Conservation (phyloP, 2,329 filamentous ascomycete genomes). For the Calonectria fujianensis region DNA sequence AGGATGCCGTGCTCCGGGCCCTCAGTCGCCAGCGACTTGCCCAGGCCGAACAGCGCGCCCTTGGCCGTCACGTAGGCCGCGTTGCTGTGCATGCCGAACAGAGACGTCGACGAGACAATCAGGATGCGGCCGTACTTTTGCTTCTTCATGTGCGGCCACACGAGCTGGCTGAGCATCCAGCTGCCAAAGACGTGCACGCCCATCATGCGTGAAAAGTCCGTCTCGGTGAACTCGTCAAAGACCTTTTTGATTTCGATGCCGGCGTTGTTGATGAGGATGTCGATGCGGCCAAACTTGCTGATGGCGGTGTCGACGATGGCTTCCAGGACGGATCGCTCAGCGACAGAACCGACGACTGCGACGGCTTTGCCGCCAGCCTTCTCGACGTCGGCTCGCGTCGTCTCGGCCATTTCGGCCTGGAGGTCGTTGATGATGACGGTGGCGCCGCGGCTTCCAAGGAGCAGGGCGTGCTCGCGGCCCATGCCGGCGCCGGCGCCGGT, state of each 20-base stretch:
- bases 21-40: not conserved
- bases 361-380: slow-evolving; percentile 6
- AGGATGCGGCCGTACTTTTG: slow-evolving; percentile 12
- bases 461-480: slow-evolving; percentile 12
- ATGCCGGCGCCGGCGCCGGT: slow-evolving; percentile 3
- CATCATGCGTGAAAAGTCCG: not conserved
- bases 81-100: slow-evolving; percentile 6
- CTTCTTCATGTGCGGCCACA: slow-evolving; percentile 21
- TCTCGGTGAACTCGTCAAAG: slow-evolving; percentile 6
- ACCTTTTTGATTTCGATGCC: slow-evolving; percentile 10
- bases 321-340: not conserved
- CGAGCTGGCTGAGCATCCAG: slow-evolving; percentile 1
- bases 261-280: slow-evolving; percentile 19
- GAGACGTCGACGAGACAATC: not conserved
- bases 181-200: slow-evolving; percentile 11
- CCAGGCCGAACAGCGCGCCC: not conserved
- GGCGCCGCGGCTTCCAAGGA: not conserved
- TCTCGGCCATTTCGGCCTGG: not conserved
- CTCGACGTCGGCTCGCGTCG: not conserved
- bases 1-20: slow-evolving; percentile 1
- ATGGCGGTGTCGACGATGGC: slow-evolving; percentile 15
- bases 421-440: slow-evolving; percentile 20
- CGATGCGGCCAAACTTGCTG: slow-evolving; percentile 13
- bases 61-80: not conserved
- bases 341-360: not conserved